Base-by-base conservation (phyloP, 1,284 basidiomycete species). In the Apiotrichum brassicae region DNA sequence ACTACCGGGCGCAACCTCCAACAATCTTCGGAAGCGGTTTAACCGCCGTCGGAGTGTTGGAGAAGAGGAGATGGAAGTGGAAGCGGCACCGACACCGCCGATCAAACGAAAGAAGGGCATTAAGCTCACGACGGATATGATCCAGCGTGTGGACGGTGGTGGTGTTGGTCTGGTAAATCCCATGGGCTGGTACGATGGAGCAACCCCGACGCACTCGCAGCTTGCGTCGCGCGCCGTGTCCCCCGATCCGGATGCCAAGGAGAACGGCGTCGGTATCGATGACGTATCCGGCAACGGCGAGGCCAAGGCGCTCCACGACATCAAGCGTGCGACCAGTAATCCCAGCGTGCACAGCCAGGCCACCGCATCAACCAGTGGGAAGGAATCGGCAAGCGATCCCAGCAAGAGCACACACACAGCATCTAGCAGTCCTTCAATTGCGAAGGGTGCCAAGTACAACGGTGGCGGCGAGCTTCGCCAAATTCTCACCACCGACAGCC, bases 101-200 rank as follows among this genome's bases (percentile, higher is more conserved):
- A 35, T 24, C 36, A 57, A 58, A 44, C 59, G 59, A 44, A 70
- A 69, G 60, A 70, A 72, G 57, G 63, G 56, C 54, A 65, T 54
- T 40, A 72, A 67, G 49, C 52, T 92, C n/a, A 75, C 80, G 35
- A 77, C 84, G 28, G 83, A 87, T 54, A 93, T 93, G 90, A 92
- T 94, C 60, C 81, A 83, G 35, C 77, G 89, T 33, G 81, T 88
- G 72, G 75, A 76, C 39, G 84, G 88, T 48, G 82, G 81, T 43
- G 82, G 82, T 1, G 86, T 87, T 2, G 85, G 84, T 55, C 77
- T 82, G n/a, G 79, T 95, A 38, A 84, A 93, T 66, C 87, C 87
- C 2, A 91, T 84, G 71, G 89, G 69, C 12, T 67, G 70, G 68
- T 71, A 71, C 45, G 70, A 71, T 26, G 38, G 42, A 6, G 39